phyloP scores from a whole-genome alignment of 768 basidiomycete species.

The Collybia sordida region DNA sequence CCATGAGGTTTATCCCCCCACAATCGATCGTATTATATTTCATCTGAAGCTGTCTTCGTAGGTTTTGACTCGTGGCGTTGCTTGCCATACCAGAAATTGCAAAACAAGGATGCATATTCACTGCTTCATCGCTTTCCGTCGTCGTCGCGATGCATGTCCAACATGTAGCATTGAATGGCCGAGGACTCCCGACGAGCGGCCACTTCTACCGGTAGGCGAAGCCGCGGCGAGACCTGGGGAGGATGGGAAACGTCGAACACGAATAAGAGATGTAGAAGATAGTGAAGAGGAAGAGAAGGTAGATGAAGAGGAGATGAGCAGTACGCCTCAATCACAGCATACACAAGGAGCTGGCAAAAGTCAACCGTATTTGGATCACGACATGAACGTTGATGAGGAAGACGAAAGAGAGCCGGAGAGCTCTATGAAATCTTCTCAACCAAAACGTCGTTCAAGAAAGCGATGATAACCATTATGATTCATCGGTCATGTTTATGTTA shows the following conservation, averaged over 20 bases:
- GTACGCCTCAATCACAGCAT: constrained; percentile 21
- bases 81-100: constrained; percentile 64
- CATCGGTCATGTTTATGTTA: not conserved
- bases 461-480: constrained; percentile 11
- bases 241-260: constrained; percentile 37
- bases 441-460: constrained; percentile 14
- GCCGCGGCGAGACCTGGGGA: constrained; percentile 63
- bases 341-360: constrained; percentile 32
- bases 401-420: constrained; percentile 30
- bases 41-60: constrained; percentile 20
- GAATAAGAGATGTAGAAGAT: constrained; percentile 25
- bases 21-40: no score
- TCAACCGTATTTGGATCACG: constrained; percentile 22
- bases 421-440: constrained; percentile 12
- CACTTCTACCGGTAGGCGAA: constrained; percentile 64
- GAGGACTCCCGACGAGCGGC: constrained; percentile 38
- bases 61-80: constrained; percentile 69
- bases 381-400: constrained; percentile 44
- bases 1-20: constrained; percentile 47
- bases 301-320: constrained; percentile 38
- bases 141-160: constrained; percentile 49
- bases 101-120: constrained; percentile 61
- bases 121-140: constrained; percentile 57
- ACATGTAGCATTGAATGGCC: constrained; percentile 64
- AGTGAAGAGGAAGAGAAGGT: constrained; percentile 45